Evolutionary conservation across 495 filamentous ascomycete species (phyloP).

Genomic region (Gamarada debralockiae): DNA sequence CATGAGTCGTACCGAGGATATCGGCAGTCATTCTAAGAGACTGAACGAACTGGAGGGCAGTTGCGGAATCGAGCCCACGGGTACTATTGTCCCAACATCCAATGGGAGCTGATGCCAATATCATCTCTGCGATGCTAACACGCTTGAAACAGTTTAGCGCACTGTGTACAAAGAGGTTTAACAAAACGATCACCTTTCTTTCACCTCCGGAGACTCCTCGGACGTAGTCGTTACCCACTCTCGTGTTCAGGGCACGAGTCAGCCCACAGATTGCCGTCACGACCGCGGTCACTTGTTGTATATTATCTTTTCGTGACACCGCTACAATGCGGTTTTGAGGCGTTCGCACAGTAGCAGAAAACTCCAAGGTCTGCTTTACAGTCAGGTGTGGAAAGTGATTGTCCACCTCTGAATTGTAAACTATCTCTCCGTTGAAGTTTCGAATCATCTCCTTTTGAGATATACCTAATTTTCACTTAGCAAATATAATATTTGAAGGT

Average conservation of each 20-base stretch:
- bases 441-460: too few relatives aligned
- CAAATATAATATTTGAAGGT: too few relatives aligned
- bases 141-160: too few relatives aligned
- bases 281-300: too few relatives aligned
- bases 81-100: constrained; percentile 74
- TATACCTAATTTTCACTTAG: too few relatives aligned
- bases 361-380: constrained; percentile 62
- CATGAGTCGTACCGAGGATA: constrained; percentile 28
- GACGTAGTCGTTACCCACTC: constrained; percentile 62
- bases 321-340: constrained; percentile 30
- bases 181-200: too few relatives aligned
- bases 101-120: constrained; percentile 56
- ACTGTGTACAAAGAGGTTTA: too few relatives aligned
- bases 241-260: constrained; percentile 39
- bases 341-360: constrained; percentile 42
- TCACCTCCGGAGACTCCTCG: constrained; percentile 73
- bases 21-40: constrained; percentile 45
- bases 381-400: constrained; percentile 64
- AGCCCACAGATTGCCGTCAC: too few relatives aligned
- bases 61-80: constrained; percentile 46
- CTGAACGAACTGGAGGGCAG: constrained; percentile 42
- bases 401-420: constrained; percentile 63
- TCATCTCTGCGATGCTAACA: constrained; percentile 70
- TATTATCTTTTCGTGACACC: too few relatives aligned
- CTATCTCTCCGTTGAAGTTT: constrained; percentile 48